Evolutionary conservation across 1,284 basidiomycete species (phyloP), one percentile per base, ranked within the genome.

Genomic region (Puccinia horiana): DNA sequence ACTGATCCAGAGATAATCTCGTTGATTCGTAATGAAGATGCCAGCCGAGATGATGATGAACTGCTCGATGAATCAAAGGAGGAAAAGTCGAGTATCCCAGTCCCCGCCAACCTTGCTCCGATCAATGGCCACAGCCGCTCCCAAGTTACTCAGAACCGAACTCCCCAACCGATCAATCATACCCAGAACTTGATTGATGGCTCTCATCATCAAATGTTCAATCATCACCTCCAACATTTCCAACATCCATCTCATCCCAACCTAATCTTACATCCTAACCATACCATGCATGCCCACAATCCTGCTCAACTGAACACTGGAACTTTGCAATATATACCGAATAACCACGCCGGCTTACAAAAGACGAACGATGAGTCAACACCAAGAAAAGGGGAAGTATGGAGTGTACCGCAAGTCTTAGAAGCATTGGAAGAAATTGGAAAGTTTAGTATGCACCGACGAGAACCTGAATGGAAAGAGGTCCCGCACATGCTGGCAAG

Each of bases 401-500:
- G 74, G 74, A 61, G 54, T 40, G 54, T 76, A 1, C 74, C 74
- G 32, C 52, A 63, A 76, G 56, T 76, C 42, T 63, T 76, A 40
- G 74, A 76, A 42, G 74, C 74, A 32, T 23, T 76, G 54, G 74
- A 76, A n/a, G 74, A 76, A 35, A 76, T 76, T 32, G 37, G 52
- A 42, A 56, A 35, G 56, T 76, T 76, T 63, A 61, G 74, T 35
- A 32, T 76, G 52, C 29, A 23, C 23, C 37, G 74, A 61, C 52
- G 56, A 61, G 74, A 76, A 29, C 52, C 32, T 26, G 74, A 76
- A 20, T 76, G 74, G 74, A 63, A 76, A 44, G 74, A 63, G 32
- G 74, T 76, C n/a, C 74, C 74, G 23, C 74, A 58, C 40, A 32
- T 76, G 56, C 52, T 76, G 54, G 74, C 74, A 20, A 56, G 56